Evolutionary conservation across 208 protist species (phyloP).

Genomic region (Wallacemonas sp.): DNA sequence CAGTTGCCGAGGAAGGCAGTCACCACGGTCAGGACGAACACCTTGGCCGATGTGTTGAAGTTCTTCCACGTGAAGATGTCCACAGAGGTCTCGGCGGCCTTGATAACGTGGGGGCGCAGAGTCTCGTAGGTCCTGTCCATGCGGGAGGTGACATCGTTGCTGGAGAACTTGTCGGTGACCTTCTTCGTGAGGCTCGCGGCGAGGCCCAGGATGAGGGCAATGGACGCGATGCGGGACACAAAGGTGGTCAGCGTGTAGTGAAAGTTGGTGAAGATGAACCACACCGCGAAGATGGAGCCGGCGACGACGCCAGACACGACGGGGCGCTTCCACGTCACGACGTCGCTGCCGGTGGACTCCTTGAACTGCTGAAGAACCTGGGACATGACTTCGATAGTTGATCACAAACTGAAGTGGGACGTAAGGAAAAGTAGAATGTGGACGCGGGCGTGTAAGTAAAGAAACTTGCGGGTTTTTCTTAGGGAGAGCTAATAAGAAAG

Average conservation of each 20-base stretch:
- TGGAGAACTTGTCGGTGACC: slow-evolving; percentile 25
- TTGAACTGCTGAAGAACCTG: slow-evolving; percentile 42
- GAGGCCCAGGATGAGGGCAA: slow-evolving; percentile 46
- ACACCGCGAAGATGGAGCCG: slow-evolving; percentile 35
- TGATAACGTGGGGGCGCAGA: slow-evolving; percentile 40
- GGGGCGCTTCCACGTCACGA: slow-evolving; percentile 74
- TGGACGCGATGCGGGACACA: slow-evolving; percentile 44
- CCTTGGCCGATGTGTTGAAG: slow-evolving; percentile 40
- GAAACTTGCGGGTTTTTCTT: too few species aligned
- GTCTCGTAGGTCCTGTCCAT: slow-evolving; percentile 60
- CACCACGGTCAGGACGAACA: slow-evolving; percentile 48
- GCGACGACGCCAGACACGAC: slow-evolving; percentile 50
- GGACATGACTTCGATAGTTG: slow-evolving; percentile 17
- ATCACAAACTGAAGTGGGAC: too few species aligned
- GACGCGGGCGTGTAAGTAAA: too few species aligned
- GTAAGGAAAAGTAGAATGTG: too few species aligned
- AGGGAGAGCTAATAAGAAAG: too few species aligned
- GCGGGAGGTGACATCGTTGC: slow-evolving; percentile 40
- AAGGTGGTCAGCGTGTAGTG: slow-evolving; percentile 86
- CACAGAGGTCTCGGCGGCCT: slow-evolving; percentile 29
- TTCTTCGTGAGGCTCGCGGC: slow-evolving; percentile 36
- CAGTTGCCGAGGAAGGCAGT: slow-evolving; percentile 72
- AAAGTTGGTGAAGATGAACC: slow-evolving; percentile 63
- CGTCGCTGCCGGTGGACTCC: slow-evolving; percentile 45
- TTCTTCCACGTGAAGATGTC: slow-evolving; percentile 70